Conservation (phyloP, 2,329 filamentous ascomycete species). For the Ambrosiella cleistominuta region DNA sequence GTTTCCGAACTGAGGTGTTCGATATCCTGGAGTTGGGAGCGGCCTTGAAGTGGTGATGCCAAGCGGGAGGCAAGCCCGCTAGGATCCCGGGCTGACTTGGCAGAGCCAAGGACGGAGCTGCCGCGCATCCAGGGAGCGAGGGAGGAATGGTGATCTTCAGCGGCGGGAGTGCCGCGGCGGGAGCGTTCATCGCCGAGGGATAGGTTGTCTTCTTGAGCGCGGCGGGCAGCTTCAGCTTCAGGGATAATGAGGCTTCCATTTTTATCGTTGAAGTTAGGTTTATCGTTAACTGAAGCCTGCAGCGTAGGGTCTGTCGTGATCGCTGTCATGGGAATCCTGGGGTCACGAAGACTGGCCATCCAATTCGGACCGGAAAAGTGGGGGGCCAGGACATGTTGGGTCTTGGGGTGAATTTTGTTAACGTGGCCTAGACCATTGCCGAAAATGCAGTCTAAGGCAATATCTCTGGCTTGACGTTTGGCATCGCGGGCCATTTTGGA, state of each 20-base stretch:
- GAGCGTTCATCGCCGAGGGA: constrained; percentile 26
- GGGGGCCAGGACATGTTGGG: constrained; percentile 25
- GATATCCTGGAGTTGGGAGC: constrained; percentile 8
- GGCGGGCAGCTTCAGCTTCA: constrained; percentile 5
- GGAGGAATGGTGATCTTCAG: constrained; percentile 47
- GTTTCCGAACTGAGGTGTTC: constrained; percentile 8
- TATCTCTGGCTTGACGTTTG: constrained; percentile 23
- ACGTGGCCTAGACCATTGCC: constrained; percentile 22
- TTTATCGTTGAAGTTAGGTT: background rate
- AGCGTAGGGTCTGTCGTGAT: background rate
- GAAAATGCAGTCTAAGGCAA: constrained; percentile 19
- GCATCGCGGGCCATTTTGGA: constrained; percentile 17
- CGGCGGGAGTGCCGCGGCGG: constrained; percentile 30
- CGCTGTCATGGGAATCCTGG: background rate
- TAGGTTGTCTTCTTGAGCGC: background rate
- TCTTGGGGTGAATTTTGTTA: constrained; percentile 13
- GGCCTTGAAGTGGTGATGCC: background rate
- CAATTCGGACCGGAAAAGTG: constrained; percentile 27
- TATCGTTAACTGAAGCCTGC: background rate
- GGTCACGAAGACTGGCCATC: constrained; percentile 16
- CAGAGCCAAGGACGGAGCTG: constrained; percentile 30
- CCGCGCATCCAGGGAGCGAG: constrained; percentile 35
- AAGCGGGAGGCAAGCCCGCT: constrained; percentile 16
- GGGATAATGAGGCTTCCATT: background rate
- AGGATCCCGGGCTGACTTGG: constrained; percentile 21